Base-by-base conservation (phyloP, 257 asterid species). In the Linaria vulgaris region DNA sequence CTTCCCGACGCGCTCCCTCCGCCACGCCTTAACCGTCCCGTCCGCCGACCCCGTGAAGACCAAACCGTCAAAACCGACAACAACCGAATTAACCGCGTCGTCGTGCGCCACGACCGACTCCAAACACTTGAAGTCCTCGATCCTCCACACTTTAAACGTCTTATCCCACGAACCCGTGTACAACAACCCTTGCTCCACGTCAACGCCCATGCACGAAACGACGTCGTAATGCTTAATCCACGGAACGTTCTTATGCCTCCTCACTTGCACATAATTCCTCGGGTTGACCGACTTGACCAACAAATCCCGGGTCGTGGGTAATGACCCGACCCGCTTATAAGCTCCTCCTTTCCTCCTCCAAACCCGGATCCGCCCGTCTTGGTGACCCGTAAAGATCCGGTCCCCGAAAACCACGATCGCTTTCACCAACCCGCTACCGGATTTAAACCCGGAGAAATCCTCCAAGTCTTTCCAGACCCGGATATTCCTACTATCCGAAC, bases 111-210 rank as follows among this genome's bases (percentile, higher is more conserved):
- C 47, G 10, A 86, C 59, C 3, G 95, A 86, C 16, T 86, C 95
- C 54, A 86, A n/a, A 59, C 95, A 86, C 45, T 79, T 83, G 0
- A 69, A 83, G 53, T 86, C 86, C 5, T 85, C 75, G 6, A 86
- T 24, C 60, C 84, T 73, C 95, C 95, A 86, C 1, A 86, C 86
- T 60, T 86, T 86, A 1, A 83, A 39, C 21, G 95, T 83, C 56
- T 76, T 86, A 64, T 86, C 95, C 95, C 95, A 86, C 0, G 95
- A 86, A 14, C 88, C 85, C 2, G 95, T 81, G 57, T 83, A 86
- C 6, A 86, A 44, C 39, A 86, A 53, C 0, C 83, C 83, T 10
- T 68, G 62, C 0, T 74, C 80, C 0, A 53, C 46, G 23, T 83
- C 86, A 14, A 86, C 62, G 4, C 76, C 62, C 83, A 86, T 62